Evolutionary conservation across 305 asterid genomes (phyloP).

Genomic region (Plantago lanceolata): DNA sequence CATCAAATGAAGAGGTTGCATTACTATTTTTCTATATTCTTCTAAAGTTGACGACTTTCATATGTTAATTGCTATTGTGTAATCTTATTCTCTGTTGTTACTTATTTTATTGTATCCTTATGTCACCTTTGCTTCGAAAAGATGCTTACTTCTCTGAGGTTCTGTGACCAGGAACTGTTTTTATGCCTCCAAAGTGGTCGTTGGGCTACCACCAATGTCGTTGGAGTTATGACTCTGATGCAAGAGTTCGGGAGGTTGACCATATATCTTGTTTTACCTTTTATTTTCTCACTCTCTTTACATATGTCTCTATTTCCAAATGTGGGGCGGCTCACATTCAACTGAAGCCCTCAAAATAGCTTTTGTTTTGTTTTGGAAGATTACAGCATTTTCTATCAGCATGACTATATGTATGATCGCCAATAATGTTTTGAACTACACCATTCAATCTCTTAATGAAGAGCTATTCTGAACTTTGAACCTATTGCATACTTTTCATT

Average conservation of each 20-base stretch:
- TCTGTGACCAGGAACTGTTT: slow-evolving; percentile 65
- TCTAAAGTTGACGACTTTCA: background rate
- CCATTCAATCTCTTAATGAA: background rate
- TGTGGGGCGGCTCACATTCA: background rate
- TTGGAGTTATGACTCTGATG: slow-evolving; percentile 83
- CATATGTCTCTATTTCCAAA: slow-evolving; percentile 12
- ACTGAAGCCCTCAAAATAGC: background rate
- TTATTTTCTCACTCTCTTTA: slow-evolving; percentile 11
- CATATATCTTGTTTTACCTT: slow-evolving; percentile 11
- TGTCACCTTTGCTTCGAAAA: slow-evolving; percentile 5
- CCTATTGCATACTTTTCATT: too few relatives aligned
- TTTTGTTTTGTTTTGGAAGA: background rate
- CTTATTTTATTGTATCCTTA: background rate
- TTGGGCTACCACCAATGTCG: slow-evolving; percentile 98
- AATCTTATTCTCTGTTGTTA: background rate
- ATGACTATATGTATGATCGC: background rate
- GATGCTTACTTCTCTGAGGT: slow-evolving; percentile 18
- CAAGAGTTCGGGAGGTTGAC: slow-evolving; percentile 83
- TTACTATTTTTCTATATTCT: background rate
- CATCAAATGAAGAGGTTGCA: background rate
- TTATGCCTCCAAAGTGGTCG: slow-evolving; percentile 98
- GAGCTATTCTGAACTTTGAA: too few relatives aligned
- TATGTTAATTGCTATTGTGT: background rate
- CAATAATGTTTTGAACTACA: background rate
- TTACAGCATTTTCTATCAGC: background rate